These are phyloP conservation scores for Alnus rubra DNA, from an alignment of 306 rosid genomes.

Conservation along the genomic window DNA sequence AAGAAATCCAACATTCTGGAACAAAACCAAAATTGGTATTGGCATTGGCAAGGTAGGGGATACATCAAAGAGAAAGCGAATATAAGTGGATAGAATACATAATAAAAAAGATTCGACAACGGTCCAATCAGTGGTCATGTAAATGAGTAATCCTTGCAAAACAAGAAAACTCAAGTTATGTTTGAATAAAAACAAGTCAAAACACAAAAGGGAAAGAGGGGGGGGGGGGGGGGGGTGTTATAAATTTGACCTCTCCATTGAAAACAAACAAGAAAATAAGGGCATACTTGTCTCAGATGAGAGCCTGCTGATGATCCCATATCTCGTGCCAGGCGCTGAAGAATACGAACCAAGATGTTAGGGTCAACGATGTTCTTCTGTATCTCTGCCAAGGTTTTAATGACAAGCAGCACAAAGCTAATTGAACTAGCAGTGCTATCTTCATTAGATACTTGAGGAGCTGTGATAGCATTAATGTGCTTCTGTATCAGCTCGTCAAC, in stretches of 20 bases:
- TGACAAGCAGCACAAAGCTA: slow-evolving; percentile 85
- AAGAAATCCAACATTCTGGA: not conserved
- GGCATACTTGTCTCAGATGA: slow-evolving; percentile 83
- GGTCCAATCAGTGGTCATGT: not conserved
- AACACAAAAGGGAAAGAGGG: not conserved
- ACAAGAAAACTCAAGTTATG: not conserved
- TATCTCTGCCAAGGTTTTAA: slow-evolving; percentile 88
- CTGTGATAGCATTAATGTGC: slow-evolving; percentile 64
- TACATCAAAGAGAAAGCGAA: not conserved
- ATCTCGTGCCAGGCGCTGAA: slow-evolving; percentile 92
- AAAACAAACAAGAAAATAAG: slow-evolving; percentile 13
- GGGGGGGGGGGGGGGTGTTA: not conserved
- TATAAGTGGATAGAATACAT: not conserved
- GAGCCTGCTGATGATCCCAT: slow-evolving; percentile 89
- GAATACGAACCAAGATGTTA: slow-evolving; percentile 70
- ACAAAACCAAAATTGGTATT: not conserved
- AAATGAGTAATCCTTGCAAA: slow-evolving; percentile 2
- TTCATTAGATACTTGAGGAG: slow-evolving; percentile 76
- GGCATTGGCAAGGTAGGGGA: not conserved
- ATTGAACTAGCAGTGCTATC: slow-evolving; percentile 76
- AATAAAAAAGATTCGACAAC: not conserved
- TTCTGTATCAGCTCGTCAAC: slow-evolving; percentile 93
- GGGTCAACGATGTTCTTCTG: slow-evolving; percentile 92
- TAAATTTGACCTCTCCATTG: not conserved
- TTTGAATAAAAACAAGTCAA: not conserved